phyloP scores from a whole-genome alignment of 305 asterid species.

The Fraxinus xanthoxyloides region DNA sequence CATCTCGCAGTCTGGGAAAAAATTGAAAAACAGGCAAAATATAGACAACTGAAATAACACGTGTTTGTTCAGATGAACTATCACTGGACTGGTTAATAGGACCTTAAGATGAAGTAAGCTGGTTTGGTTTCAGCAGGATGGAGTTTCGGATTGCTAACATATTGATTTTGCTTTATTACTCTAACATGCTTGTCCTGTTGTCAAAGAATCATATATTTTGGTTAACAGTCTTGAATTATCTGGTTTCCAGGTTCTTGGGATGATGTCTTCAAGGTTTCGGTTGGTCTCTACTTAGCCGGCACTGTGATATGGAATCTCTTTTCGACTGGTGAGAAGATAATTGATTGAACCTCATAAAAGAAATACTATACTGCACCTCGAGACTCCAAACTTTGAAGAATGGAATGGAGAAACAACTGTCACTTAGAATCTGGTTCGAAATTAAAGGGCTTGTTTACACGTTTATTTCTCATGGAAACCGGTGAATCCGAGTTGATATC shows the following conservation, averaged over 20 bases:
- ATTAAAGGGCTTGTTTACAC: neutral
- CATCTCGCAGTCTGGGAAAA: neutral
- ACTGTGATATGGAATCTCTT: slow-evolving; percentile 79
- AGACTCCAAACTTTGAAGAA: slow-evolving; percentile 10
- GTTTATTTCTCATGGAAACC: neutral
- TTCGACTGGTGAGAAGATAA: slow-evolving; percentile 80
- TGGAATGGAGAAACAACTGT: neutral
- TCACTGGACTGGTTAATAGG: neutral
- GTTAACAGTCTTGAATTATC: neutral
- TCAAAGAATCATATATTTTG: neutral
- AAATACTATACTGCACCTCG: slow-evolving; percentile 4
- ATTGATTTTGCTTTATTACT: neutral
- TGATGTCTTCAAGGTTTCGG: slow-evolving; percentile 70
- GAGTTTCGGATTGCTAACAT: neutral
- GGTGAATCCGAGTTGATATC: neutral
- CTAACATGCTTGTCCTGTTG: neutral
- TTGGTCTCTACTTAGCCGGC: slow-evolving; percentile 75
- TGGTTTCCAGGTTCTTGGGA: slow-evolving; percentile 74
- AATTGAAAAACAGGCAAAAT: neutral
- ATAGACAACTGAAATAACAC: neutral
- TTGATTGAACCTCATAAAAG: slow-evolving; percentile 35
- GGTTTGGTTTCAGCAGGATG: neutral
- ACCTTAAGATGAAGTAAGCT: neutral
- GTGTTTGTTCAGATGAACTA: neutral
- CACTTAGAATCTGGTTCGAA: neutral